Evolutionary conservation across 2,329 filamentous ascomycete species (phyloP).

Genomic region (Trematosphaeria pertusa): DNA sequence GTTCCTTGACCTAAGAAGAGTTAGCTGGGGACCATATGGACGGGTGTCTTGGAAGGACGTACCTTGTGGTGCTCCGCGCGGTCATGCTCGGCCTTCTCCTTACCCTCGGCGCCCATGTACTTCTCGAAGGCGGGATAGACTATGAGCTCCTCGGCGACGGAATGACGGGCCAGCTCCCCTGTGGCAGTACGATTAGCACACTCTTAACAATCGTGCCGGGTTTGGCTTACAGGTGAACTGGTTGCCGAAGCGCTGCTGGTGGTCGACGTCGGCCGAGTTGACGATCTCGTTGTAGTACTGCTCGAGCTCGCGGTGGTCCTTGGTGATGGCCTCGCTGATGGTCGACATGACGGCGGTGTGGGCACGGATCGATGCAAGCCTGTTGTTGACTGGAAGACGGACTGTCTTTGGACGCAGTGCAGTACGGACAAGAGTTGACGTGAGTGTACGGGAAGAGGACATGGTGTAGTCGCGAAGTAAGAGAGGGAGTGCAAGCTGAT

Average conservation of each 20-base stretch:
- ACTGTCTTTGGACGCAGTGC: slow-evolving; percentile 2
- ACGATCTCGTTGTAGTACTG: slow-evolving; percentile 54
- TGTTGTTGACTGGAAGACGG: not conserved
- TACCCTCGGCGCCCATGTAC: slow-evolving; percentile 38
- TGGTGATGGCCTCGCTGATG: slow-evolving; percentile 49
- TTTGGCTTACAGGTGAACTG: slow-evolving; percentile 61
- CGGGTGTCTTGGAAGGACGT: too few relatives aligned
- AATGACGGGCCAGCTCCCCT: slow-evolving; percentile 61
- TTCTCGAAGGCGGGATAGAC: slow-evolving; percentile 48
- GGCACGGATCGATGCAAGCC: slow-evolving; percentile 3
- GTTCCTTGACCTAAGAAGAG: slow-evolving; percentile 34
- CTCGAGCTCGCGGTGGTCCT: slow-evolving; percentile 53
- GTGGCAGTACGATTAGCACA: too few relatives aligned
- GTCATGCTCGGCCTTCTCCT: slow-evolving; percentile 41
- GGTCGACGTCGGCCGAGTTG: slow-evolving; percentile 50
- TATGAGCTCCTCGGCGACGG: slow-evolving; percentile 58
- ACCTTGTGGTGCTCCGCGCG: slow-evolving; percentile 44
- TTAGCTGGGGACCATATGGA: not conserved
- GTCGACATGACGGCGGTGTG: slow-evolving; percentile 11
- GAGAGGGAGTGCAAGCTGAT: not conserved
- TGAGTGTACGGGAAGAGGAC: slow-evolving; percentile 9
- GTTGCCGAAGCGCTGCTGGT: slow-evolving; percentile 56
- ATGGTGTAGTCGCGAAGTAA: slow-evolving; percentile 3
- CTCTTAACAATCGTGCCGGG: too few relatives aligned
- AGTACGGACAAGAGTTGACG: not conserved